Conservation (phyloP, 2,329 filamentous ascomycete genomes). For the Cytospora leucostoma region DNA sequence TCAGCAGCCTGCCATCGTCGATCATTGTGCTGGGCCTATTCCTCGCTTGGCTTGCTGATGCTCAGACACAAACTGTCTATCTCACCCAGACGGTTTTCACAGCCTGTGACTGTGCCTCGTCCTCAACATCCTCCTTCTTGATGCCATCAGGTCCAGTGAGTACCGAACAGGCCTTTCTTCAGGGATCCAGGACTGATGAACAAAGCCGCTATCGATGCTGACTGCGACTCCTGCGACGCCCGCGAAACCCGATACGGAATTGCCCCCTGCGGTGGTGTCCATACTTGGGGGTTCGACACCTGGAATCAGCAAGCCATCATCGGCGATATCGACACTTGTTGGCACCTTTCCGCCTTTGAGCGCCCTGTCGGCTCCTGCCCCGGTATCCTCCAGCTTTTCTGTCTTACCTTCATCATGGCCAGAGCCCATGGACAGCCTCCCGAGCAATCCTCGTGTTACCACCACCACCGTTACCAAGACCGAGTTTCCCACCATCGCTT, state of each 20-base stretch:
- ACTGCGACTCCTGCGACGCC: neutral
- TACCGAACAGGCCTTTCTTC: neutral
- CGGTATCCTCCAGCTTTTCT: neutral
- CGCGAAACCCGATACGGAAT: neutral
- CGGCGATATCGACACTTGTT: slow-evolving; percentile 14
- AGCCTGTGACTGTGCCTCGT: slow-evolving; percentile 21
- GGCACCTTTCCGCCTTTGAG: slow-evolving; percentile 14
- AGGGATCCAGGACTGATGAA: neutral
- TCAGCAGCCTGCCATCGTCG: slow-evolving; percentile 10
- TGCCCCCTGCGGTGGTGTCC: slow-evolving; percentile 11
- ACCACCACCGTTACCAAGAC: neutral
- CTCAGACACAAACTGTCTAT: slow-evolving; percentile 22
- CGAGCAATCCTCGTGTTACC: neutral
- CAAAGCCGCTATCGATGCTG: slow-evolving; percentile 6
- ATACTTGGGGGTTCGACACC: slow-evolving; percentile 13
- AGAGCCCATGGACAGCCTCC: too few relatives aligned
- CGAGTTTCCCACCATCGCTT: slow-evolving; percentile 12
- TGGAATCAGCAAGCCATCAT: neutral
- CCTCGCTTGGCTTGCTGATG: slow-evolving; percentile 11
- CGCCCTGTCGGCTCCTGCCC: neutral
- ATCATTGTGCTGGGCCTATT: slow-evolving; percentile 7
- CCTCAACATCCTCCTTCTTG: neutral
- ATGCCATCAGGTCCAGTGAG: slow-evolving; percentile 12
- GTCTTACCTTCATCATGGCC: too few relatives aligned
- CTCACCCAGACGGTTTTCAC: slow-evolving; percentile 27